phyloP scores from a whole-genome alignment of 805 yeast species.

The Scheffersomyces coipomensis region DNA sequence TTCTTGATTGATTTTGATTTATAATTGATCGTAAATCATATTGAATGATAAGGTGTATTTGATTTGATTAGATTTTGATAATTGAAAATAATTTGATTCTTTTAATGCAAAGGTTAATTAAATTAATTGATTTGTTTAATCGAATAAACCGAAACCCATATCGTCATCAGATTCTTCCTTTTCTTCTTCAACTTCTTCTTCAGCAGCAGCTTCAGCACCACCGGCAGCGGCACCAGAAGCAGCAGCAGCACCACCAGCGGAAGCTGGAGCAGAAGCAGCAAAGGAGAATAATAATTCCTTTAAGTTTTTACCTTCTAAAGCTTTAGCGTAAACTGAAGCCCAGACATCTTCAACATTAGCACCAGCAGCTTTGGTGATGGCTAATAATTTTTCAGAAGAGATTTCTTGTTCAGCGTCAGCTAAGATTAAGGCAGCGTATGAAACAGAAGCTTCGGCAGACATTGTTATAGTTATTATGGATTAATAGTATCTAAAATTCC shows the following conservation, averaged over 20 bases:
- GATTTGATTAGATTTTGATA: too few species aligned
- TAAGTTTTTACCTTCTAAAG: conserved; percentile 79
- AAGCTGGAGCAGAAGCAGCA: conserved; percentile 49
- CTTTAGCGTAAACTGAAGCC: conserved; percentile 88
- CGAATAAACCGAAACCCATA: conserved; percentile 97
- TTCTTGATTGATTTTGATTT: too few species aligned
- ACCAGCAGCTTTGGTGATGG: conserved; percentile 81
- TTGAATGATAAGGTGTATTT: too few species aligned
- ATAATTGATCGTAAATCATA: too few species aligned
- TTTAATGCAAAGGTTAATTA: too few species aligned
- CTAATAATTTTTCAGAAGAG: conserved; percentile 78
- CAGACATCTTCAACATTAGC: conserved; percentile 77
- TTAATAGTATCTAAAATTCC: too few species aligned
- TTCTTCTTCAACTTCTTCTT: conserved; percentile 65
- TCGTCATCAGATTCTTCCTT: conserved; percentile 66
- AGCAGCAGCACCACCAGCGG: conserved; percentile 32
- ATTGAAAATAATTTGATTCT: too few species aligned
- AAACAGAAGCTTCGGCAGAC: conserved; percentile 90
- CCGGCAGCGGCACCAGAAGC: conserved; percentile 34
- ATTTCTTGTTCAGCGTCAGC: conserved; percentile 96
- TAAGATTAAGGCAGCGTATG: conserved; percentile 97
- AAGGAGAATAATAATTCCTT: conserved; percentile 66
- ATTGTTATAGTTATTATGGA: too few species aligned
- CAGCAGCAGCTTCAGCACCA: conserved; percentile 69
- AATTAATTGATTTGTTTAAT: conserved; percentile 58